Evolutionary conservation across 1,139 yeast genomes (phyloP), one percentile per base, ranked within the genome.

Genomic region (Suhomyces maxii): DNA sequence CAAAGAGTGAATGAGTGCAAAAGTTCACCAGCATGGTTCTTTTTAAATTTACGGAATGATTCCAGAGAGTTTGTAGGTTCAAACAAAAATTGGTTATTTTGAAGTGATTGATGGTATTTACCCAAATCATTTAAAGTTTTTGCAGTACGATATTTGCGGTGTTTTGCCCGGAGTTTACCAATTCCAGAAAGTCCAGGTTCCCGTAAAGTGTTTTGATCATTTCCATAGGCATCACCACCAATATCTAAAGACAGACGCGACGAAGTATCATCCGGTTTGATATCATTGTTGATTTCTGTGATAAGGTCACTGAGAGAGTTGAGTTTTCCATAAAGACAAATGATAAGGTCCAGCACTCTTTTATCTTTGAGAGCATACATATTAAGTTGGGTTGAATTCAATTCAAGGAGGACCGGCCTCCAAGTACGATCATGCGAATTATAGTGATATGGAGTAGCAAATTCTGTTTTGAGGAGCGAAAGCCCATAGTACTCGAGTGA

Each of bases 321-420:
- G 33, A 61, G 58, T 40, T 64, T 63, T 44, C 53, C 57, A 56
- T 61, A 73, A 26, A 73, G 58, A 30, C 67, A 62, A 32, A 63
- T 48, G 7, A 75, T 55, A n/a, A 67, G 50, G n/a, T 61, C 60
- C 14, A 48, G 48, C n/a, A 67, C 48, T 40, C 57, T 53, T 35
- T 58, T 62, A 8, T 62, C 65, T n/a, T 59, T 57, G 18, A 74
- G 48, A 26, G 61, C 61, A 52, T 76, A 73, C 14, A 83, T 48
- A 42, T 73, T 73, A 42, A 83, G 66, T 57, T 80, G 84, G 14
- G 86, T 83, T 50, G 82, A 79, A 60, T 82, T 80, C 45, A 83
- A 62, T 50, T 77, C 83, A n/a, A 80, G 61, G 39, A 77, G 58
- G 36, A 77, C 80, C 0, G 78, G 75, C 43, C 64, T 63, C 85